Evolutionary conservation across 2,329 filamentous ascomycete species (phyloP).

Genomic region (Arthroderma uncinatum): DNA sequence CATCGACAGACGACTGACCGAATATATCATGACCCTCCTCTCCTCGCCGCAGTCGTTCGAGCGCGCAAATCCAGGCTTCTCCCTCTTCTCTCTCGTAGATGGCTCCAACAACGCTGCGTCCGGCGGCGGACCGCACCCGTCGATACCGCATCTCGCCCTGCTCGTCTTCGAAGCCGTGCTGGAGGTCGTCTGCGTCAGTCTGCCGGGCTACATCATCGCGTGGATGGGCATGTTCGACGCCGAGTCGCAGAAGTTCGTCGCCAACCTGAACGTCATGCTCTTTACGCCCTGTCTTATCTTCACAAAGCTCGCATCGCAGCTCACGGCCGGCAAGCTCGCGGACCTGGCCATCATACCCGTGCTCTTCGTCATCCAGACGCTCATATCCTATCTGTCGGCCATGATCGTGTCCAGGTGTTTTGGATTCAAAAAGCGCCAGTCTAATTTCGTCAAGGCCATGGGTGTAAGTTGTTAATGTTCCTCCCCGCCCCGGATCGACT

Average conservation of each 20-base stretch:
- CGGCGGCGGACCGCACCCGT: slow-evolving; percentile 33
- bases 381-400: slow-evolving; percentile 73
- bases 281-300: slow-evolving; percentile 98
- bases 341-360: slow-evolving; percentile 91
- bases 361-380: slow-evolving; percentile 80
- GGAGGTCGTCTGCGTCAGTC: slow-evolving; percentile 86
- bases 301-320: slow-evolving; percentile 87
- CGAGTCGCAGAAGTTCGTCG: slow-evolving; percentile 90
- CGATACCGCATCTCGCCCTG: slow-evolving; percentile 52
- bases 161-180: slow-evolving; percentile 91
- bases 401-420: slow-evolving; percentile 60
- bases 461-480: slow-evolving; percentile 51
- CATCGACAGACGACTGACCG: too few species aligned
- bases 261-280: slow-evolving; percentile 88
- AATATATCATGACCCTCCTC: too few species aligned
- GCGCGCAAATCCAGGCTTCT: slow-evolving; percentile 1
- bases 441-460: slow-evolving; percentile 96
- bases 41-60: slow-evolving; percentile 10
- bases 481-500: not conserved
- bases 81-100: not conserved
- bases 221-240: slow-evolving; percentile 85
- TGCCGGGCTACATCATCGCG: slow-evolving; percentile 89
- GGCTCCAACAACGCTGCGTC: not conserved
- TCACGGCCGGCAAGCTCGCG: slow-evolving; percentile 78
- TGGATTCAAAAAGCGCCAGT: slow-evolving; percentile 69